Evolutionary conservation across 768 basidiomycete genomes (phyloP).

Genomic region (Agrocybe chaxingu): DNA sequence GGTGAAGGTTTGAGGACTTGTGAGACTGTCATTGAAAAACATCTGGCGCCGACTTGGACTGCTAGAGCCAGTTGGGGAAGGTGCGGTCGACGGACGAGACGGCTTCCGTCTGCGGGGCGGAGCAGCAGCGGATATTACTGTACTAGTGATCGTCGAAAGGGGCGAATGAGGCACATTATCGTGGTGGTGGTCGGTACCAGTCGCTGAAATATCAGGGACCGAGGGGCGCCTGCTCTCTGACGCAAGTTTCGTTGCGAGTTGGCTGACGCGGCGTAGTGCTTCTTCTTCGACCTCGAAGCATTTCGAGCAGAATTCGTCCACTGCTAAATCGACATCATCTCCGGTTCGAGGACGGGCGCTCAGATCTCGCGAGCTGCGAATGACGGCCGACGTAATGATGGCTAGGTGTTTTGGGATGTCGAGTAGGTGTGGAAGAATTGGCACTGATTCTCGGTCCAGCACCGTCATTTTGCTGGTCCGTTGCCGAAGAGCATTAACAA

Average conservation of each 20-base stretch:
- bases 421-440: conserved; percentile 67
- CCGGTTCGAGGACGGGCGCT: conserved; percentile 26
- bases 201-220: conserved; percentile 3
- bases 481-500: conserved; percentile 55
- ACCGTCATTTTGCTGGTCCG: conserved; percentile 52
- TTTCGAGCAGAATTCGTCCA: conserved; percentile 55
- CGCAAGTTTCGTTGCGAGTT: conserved; percentile 42
- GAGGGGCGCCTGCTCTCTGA: conserved; percentile 17
- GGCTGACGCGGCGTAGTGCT: conserved; percentile 63
- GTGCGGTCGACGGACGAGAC: conserved; percentile 46
- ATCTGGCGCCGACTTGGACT: conserved; percentile 17
- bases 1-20: conserved; percentile 10
- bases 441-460: conserved; percentile 68
- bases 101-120: conserved; percentile 20
- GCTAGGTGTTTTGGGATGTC: conserved; percentile 81
- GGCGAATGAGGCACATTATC: conserved; percentile 8
- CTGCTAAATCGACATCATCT: conserved; percentile 32
- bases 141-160: conserved; percentile 9
- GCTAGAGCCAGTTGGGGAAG: conserved; percentile 11
- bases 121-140: conserved; percentile 13
- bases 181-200: background rate
- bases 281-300: conserved; percentile 74
- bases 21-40: conserved; percentile 18
- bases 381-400: conserved; percentile 71
- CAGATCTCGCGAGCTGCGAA: conserved; percentile 54